Evolutionary conservation across 257 asterid species (phyloP).

Genomic region (Knoxia roxburghii): DNA sequence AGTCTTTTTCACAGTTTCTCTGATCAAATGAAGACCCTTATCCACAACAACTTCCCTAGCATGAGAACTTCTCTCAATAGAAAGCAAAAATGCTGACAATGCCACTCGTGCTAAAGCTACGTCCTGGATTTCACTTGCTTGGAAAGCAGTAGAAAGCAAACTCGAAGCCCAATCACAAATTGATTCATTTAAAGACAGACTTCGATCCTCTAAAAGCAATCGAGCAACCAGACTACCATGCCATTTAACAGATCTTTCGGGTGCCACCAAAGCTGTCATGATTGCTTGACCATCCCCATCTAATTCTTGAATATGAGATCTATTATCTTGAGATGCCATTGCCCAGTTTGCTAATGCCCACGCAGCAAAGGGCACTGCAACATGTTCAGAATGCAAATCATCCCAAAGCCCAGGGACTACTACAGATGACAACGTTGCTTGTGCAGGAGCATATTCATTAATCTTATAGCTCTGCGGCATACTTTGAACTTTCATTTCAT

Average conservation of each 20-base stretch:
- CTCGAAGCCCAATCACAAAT: slow-evolving; percentile 88
- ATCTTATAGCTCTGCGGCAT: slow-evolving; percentile 37
- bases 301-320: slow-evolving; percentile 86
- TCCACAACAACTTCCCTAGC: slow-evolving; percentile 76
- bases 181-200: slow-evolving; percentile 71
- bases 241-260: slow-evolving; percentile 99
- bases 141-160: slow-evolving; percentile 82
- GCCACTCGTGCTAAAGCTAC: slow-evolving; percentile 74
- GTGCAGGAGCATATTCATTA: slow-evolving; percentile 39
- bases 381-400: slow-evolving; percentile 92
- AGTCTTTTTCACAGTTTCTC: slow-evolving; percentile 79
- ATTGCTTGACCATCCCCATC: slow-evolving; percentile 86
- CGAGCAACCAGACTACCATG: slow-evolving; percentile 94
- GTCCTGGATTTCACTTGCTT: slow-evolving; percentile 88
- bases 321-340: slow-evolving; percentile 83
- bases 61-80: slow-evolving; percentile 76
- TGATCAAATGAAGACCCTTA: slow-evolving; percentile 81
- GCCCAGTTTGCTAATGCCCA: slow-evolving; percentile 99
- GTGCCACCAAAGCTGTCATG: slow-evolving; percentile 87
- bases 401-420: slow-evolving; percentile 99
- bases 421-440: slow-evolving; percentile 44
- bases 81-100: slow-evolving; percentile 74
- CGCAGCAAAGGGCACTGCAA: slow-evolving; percentile 97
- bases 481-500: slow-evolving; percentile 23
- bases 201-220: slow-evolving; percentile 74